These are phyloP conservation scores for Ephemerocybe angulata DNA, from an alignment of 768 basidiomycete species.

Conservation along the genomic window DNA sequence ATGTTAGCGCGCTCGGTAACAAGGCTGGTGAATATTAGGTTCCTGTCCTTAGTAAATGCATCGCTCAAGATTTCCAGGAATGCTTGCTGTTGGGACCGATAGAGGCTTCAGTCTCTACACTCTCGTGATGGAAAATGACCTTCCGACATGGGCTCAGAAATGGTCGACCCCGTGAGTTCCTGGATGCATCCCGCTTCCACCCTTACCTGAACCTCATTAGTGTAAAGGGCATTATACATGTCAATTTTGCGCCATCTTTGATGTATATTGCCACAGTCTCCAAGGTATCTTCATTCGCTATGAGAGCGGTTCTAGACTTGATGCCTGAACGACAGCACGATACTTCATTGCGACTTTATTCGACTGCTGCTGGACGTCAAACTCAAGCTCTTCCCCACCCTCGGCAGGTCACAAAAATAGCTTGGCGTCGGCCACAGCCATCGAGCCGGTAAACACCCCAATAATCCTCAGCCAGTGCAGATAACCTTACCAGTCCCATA, in stretches of 20 bases:
- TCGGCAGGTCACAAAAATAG: constrained; percentile 62
- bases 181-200: constrained; percentile 2
- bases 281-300: constrained; percentile 36
- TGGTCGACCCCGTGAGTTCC: constrained; percentile 60
- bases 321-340: constrained; percentile 32
- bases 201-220: constrained; percentile 8
- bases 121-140: constrained; percentile 73
- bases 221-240: constrained; percentile 50
- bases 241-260: constrained; percentile 71
- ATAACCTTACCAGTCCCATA: constrained; percentile 22
- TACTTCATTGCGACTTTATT: constrained; percentile 60
- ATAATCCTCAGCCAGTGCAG: neutral
- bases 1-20: constrained; percentile 64
- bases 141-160: constrained; percentile 79
- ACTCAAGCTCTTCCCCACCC: constrained; percentile 72
- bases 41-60: constrained; percentile 5
- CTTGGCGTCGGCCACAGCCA: constrained; percentile 69
- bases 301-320: neutral
- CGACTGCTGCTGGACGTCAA: constrained; percentile 67
- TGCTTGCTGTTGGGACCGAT: constrained; percentile 67
- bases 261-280: constrained; percentile 69
- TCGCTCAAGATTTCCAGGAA: constrained; percentile 46
- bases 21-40: constrained; percentile 53
- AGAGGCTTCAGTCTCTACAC: constrained; percentile 69
- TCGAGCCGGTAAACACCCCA: constrained; percentile 49